Evolutionary conservation across 2,329 filamentous ascomycete genomes (phyloP), one percentile per base, ranked within the genome.

Genomic region (Parascedosporium putredinis): DNA sequence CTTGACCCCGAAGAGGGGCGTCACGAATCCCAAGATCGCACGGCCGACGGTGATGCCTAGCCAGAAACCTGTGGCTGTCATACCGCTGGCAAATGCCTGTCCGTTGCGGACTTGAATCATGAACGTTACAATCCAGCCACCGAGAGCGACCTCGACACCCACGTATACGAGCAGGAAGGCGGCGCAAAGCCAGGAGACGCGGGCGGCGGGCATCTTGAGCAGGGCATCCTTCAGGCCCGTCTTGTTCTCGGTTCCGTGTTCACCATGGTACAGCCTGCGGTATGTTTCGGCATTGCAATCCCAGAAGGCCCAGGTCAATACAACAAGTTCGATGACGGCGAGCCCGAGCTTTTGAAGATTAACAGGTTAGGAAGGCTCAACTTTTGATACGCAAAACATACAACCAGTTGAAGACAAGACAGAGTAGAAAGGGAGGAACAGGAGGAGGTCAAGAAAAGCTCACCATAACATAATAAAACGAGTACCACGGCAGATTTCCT

Each of bases 21-120:
- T 94, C 3, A 90, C 70, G 56, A 94, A 93, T 0, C 86, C 86
- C 14, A 94, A 65, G 0, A 82, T 62, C 2, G 93, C 68, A 1
- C 88, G 72, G 0, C 88, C 88, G 0, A 88, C 63, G 0, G 87
- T 90, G 54, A 94, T 73, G 0, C 88, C 88, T 40, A 88, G 75
- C 88, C 88, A 95, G 67, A 91, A 94, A 0, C 86, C 83, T 0
- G 86, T 91, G 0, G 81, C 83, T 0, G 79, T 81, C 67, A 93
- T 79, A 2, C 88, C 88, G 29, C 84, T 82, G 2, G 81, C 74
- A 59, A 93, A 91, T 0, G 79, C 69, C 22, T 71, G 74, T 3
- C 82, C 86, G 33, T 83, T 64, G 12, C 89, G 78, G 22, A 89
- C 81, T 18, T 77, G 71, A n/a, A 90, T 79, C 86, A 95, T 94